phyloP scores from a whole-genome alignment of 441 rosid genomes.

The Daphne laureola region DNA sequence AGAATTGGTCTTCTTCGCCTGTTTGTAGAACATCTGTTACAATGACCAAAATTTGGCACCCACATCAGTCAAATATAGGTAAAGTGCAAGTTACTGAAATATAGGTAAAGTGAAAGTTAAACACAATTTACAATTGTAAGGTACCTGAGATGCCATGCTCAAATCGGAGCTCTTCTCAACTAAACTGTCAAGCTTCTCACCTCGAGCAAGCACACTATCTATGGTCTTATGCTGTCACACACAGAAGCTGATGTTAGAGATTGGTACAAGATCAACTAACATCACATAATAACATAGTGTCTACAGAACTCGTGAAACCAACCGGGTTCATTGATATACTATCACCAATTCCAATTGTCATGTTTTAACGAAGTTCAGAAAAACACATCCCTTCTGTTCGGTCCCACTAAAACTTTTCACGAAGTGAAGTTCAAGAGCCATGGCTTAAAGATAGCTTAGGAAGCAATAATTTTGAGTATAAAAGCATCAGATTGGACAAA shows the following conservation, averaged over 20 bases:
- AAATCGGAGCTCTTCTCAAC: slow-evolving; percentile 82
- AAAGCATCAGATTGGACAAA: too few species aligned
- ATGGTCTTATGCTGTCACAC: slow-evolving; percentile 65
- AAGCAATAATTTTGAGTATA: too few species aligned
- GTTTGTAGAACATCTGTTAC: slow-evolving; percentile 98
- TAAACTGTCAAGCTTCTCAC: slow-evolving; percentile 77
- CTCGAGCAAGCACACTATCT: slow-evolving; percentile 55
- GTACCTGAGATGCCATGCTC: slow-evolving; percentile 96
- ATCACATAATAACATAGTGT: slow-evolving; percentile 79
- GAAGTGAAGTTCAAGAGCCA: too few species aligned
- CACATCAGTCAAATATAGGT: slow-evolving; percentile 19
- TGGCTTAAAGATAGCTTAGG: too few species aligned
- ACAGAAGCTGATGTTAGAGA: neutral
- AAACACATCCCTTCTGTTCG: too few species aligned
- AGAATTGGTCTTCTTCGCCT: slow-evolving; percentile 93
- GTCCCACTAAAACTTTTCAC: too few species aligned
- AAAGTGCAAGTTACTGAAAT: too few species aligned
- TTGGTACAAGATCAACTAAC: slow-evolving; percentile 7
- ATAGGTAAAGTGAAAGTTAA: too few species aligned
- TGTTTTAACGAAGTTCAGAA: too few species aligned
- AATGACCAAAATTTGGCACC: slow-evolving; percentile 1
- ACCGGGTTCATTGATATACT: too few species aligned
- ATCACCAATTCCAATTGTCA: slow-evolving; percentile 18
- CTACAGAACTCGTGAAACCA: slow-evolving; percentile 83
- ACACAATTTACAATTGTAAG: too few species aligned